Base-by-base conservation (phyloP, 192 early-diverging fungal genomes). In the Oehlia diaphana region DNA sequence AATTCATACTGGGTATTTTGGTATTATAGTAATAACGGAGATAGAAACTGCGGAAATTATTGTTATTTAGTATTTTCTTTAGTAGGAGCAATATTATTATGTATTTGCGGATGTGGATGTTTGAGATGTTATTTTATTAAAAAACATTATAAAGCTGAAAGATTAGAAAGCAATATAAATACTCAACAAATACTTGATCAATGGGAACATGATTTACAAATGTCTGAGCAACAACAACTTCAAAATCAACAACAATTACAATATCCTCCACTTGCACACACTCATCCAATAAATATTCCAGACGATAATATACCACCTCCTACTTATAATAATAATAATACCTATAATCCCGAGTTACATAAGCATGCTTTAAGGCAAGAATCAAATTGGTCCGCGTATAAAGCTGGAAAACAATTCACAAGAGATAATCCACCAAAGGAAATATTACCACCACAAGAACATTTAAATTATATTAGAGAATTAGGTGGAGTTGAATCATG, bases 1-100 rank as follows among this genome's bases (percentile, higher is more conserved):
- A 64, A 23, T 42, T 16, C 33, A 1, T 13, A 44, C 39, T 78
- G 64, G 76, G 76, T 78, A 3, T 78, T 78, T 53, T 78, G 76
- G 76, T 78, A 78, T 68, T 78, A 78, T 68, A 9, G 19, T 67
- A 9, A 12, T 13, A 35, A 77, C 26, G 64, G 65, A 69, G 26
- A 37, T 26, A 47, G 76, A 37, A 42, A 9, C 0, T 78, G 76
- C 26, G 76, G 64, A 9, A 67, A 78, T 68, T 49, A 63, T 49
- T 78, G 76, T 33, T 42, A 68, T 19, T 4, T 78, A 16, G 44
- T 39, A 26, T 78, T 78, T 78, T 39, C 21, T 12, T 19, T 66
- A 19, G 16, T 53, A 23, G 76, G 35, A 31, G n/a, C 67, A n/a
- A 64, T 78, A 23, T 42, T 53, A 26, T 78, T 78, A 33, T 33